Evolutionary conservation across 2,329 filamentous ascomycete genomes (phyloP).

Genomic region (Cylindrodendrum hubeiense): DNA sequence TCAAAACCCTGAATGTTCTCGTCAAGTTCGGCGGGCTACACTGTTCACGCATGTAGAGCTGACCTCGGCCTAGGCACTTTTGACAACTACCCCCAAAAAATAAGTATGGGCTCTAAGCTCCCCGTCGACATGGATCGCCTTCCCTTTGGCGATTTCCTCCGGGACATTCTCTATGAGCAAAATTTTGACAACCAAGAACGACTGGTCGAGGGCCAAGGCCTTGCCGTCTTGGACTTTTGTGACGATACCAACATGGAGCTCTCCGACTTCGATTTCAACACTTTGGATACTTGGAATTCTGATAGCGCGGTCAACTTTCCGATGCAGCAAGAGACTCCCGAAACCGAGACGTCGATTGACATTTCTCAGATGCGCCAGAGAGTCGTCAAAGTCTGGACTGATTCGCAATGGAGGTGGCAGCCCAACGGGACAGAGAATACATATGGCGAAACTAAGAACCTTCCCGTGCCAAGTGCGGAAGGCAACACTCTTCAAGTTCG

Average conservation of each 20-base stretch:
- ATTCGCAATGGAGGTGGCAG: slow-evolving; percentile 65
- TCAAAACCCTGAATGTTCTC: background rate
- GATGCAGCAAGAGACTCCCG: slow-evolving; percentile 38
- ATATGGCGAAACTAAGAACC: slow-evolving; percentile 58
- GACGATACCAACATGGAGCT: slow-evolving; percentile 63
- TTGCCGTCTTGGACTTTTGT: slow-evolving; percentile 63
- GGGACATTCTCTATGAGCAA: slow-evolving; percentile 64
- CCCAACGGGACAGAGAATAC: slow-evolving; percentile 58
- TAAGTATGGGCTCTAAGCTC: slow-evolving; percentile 28
- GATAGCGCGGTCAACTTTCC: slow-evolving; percentile 48
- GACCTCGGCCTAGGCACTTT: slow-evolving; percentile 11
- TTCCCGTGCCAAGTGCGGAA: slow-evolving; percentile 58
- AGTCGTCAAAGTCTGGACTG: slow-evolving; percentile 62
- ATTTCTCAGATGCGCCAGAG: slow-evolving; percentile 60
- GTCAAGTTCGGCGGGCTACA: background rate
- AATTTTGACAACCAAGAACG: slow-evolving; percentile 50
- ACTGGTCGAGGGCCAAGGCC: slow-evolving; percentile 54
- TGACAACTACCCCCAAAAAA: slow-evolving; percentile 29
- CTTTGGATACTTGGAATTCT: slow-evolving; percentile 63
- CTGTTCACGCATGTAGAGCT: background rate
- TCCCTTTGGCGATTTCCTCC: slow-evolving; percentile 64
- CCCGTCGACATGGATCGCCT: slow-evolving; percentile 49
- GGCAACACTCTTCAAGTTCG: slow-evolving; percentile 54
- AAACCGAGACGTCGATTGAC: slow-evolving; percentile 55
- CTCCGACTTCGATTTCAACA: slow-evolving; percentile 64